Base-by-base conservation (phyloP, 495 filamentous ascomycete genomes). In the Thermothielavioides terrestris region DNA sequence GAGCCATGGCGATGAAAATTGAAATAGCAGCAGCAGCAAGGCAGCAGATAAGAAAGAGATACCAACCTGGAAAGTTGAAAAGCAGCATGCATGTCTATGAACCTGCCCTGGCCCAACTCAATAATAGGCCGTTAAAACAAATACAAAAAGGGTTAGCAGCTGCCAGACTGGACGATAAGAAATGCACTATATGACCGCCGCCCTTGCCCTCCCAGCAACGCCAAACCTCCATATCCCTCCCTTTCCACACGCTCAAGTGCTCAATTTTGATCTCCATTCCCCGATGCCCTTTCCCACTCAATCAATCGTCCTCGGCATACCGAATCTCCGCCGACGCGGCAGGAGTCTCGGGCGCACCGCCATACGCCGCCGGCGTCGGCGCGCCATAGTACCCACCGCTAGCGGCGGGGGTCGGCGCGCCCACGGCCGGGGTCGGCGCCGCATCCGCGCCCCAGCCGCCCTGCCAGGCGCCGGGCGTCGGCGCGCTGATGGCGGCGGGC, bases 281-380 rank as follows among this genome's bases (percentile, higher is more conserved):
- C 49, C 32, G n/a, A n/a, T n/a, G n/a, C n/a, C n/a, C n/a, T n/a
- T n/a, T n/a, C n/a, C n/a, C n/a, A n/a, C n/a, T n/a, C n/a, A n/a
- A n/a, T 45, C 26, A 56, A 21, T 77, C 73, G 43, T 77, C 74
- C 39, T 78, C 73, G 6, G 68, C 65, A 57, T 81, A 81, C 39
- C 74, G 63, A 25, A 77, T 77, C 38, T 74, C 80, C 53, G 78
- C 81, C n/a, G 21, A 14, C 9, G 83, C 81, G 10, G 85, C 88
- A 3, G 89, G 88, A 0, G 87, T 91, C 61, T 86, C 84, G 18
- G 85, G 79, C 40, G 66, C 69, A 26, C 78, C 81, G 58, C 78
- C 81, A 59, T 85, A 87, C 3, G 78, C 75, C 0, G 82, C 89
- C 0, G 89, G 89, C 3, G 89, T 94, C 3, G 86, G 85, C 2